phyloP scores from a whole-genome alignment of 2,329 filamentous ascomycete species.

The Diplodia seriata region DNA sequence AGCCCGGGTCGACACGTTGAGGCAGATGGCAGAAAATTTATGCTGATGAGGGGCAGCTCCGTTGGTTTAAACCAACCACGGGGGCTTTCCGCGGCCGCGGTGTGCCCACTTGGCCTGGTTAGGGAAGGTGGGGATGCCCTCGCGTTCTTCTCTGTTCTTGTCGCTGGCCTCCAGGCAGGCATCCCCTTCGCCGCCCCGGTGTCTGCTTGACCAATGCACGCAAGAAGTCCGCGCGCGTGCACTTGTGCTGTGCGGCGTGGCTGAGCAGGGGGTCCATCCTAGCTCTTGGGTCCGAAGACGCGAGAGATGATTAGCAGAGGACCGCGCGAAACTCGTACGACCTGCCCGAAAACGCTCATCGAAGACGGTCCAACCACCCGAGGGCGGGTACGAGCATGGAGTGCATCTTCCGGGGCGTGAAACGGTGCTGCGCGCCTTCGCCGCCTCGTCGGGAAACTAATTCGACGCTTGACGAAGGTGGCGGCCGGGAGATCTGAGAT shows the following conservation, averaged over 20 bases:
- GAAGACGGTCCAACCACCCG: not conserved
- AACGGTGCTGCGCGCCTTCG: conserved; percentile 20
- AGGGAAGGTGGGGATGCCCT: conserved; percentile 24
- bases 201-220: conserved; percentile 15
- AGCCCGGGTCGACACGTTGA: not conserved
- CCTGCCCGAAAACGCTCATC: conserved; percentile 20
- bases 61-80: not conserved
- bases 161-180: not conserved
- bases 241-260: conserved; percentile 26
- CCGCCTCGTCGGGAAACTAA: not conserved
- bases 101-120: conserved; percentile 12
- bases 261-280: conserved; percentile 28
- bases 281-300: conserved; percentile 10
- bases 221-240: conserved; percentile 24
- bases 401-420: conserved; percentile 13
- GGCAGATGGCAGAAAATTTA: conserved; percentile 2
- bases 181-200: conserved; percentile 13
- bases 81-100: conserved; percentile 1
- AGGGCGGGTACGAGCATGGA: conserved; percentile 7
- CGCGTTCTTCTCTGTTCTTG: not conserved
- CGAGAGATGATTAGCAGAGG: conserved; percentile 17
- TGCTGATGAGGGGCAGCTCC: conserved; percentile 17
- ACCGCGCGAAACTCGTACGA: conserved; percentile 29
- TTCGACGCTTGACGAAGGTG: conserved; percentile 27
- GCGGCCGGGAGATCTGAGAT: conserved; percentile 27